Evolutionary conservation across 257 asterid genomes (phyloP), one percentile per base, ranked within the genome.

Genomic region (Haberlea rhodopensis): DNA sequence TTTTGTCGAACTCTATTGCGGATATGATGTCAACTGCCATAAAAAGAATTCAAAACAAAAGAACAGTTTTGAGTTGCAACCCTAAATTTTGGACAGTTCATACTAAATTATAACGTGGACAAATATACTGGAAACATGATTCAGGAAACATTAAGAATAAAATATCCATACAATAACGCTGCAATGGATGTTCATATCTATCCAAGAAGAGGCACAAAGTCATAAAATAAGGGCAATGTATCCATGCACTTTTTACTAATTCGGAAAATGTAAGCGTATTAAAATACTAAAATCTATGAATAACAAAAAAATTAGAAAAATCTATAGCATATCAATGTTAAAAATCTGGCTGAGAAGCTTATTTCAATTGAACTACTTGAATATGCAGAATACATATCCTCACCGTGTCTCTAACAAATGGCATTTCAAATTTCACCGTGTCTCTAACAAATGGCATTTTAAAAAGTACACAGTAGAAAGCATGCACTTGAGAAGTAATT

Each of bases 1-100:
- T 69, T 77, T 77, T 82, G 61, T 82, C 87, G 52, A 82, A 82
- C 77, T 82, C 87, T 8, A 82, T 82, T 49, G 87, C 87, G 10
- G 51, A 43, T 43, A 43, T 43, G 51, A 43, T 43, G 51, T 43
- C 51, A 43, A 43, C 51, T 43, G 51, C 20, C 19, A 43, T 15
- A 4, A 43, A 43, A 43, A 43, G 3, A 43, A 43, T 11, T 3
- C 48, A 37, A 37, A 11, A 11, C n/a, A 37, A 37, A 37, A 37
- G 45, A 5, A 37, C 48, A 3, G 48, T 37, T 13, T 0, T 37
- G 18, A 37, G 48, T 37, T 11, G 18, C 18, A n/a, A 37, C 48
- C 48, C 48, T 11, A 37, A 37, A 13, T 2, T 37, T 37, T 13
- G 6, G 18, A 16, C 18, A 15, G 51, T 4, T 10, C 46, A 16